Conservation (phyloP, 2,329 filamentous ascomycete species). For the Alternaria sp. region DNA sequence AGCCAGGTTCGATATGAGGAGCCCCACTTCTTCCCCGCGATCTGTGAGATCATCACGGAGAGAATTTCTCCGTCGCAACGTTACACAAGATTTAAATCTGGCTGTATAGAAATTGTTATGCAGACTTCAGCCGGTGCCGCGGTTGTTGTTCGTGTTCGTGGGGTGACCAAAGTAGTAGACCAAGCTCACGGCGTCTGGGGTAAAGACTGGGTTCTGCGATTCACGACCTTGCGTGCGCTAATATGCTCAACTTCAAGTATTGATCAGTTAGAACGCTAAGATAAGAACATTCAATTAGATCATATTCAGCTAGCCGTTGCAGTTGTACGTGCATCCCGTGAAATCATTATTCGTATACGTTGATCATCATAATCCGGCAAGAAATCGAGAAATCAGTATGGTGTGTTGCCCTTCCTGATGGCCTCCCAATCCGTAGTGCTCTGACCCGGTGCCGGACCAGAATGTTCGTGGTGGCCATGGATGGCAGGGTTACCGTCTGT, state of each 20-base stretch:
- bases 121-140: not conserved
- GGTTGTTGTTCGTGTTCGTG: not conserved
- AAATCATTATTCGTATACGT: not conserved
- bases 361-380: not conserved
- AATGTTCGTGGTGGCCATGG: slow-evolving; percentile 28
- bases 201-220: not conserved
- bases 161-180: not conserved
- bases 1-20: not conserved
- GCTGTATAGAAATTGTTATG: not conserved
- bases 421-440: slow-evolving; percentile 26
- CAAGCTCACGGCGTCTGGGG: not conserved
- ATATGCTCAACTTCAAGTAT: not conserved
- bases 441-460: slow-evolving; percentile 3
- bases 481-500: slow-evolving; percentile 45
- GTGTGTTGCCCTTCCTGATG: slow-evolving; percentile 36
- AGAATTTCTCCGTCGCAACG: slow-evolving; percentile 5
- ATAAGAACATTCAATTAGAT: not conserved
- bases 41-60: not conserved
- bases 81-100: not conserved
- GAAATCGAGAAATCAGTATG: slow-evolving; percentile 24
- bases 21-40: slow-evolving; percentile 6
- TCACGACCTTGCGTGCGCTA: not conserved
- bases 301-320: not conserved
- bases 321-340: not conserved
- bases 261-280: not conserved